Percentiles rank a stretch among this genome's conserved stretches.
Conservation (phyloP, 495 filamentous ascomycete genomes). For the Hypoxylon lienhwacheense region DNA sequence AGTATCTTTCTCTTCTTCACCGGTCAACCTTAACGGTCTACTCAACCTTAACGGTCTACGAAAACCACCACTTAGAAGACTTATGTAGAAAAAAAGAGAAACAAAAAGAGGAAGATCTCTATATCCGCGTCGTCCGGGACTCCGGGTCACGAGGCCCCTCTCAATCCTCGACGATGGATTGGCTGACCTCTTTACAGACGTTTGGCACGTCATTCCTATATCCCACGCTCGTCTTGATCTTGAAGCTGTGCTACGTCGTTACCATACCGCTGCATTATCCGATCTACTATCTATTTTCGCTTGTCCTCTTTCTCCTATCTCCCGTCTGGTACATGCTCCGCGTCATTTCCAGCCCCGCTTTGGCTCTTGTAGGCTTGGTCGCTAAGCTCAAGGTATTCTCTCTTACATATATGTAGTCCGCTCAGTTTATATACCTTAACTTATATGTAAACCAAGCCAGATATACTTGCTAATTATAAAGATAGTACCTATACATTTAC, state of each 20-base stretch:
- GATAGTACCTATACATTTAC: slow-evolving; percentile 64
- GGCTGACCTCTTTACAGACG: slow-evolving; percentile 22
- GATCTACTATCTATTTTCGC: slow-evolving; percentile 40
- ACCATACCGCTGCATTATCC: slow-evolving; percentile 42
- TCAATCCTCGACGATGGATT: slow-evolving; percentile 31
- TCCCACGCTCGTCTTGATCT: slow-evolving; percentile 24
- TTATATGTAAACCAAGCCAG: neutral
- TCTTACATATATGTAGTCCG: no score
- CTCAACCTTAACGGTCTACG: no score
- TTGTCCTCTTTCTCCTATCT: slow-evolving; percentile 39
- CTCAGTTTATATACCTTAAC: slow-evolving; percentile 30
- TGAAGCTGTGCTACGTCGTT: slow-evolving; percentile 38
- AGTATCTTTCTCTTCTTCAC: no score
- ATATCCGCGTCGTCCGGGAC: slow-evolving; percentile 1
- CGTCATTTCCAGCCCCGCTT: slow-evolving; percentile 25
- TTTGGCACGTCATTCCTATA: slow-evolving; percentile 40
- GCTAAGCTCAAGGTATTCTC: slow-evolving; percentile 65
- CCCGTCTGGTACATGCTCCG: slow-evolving; percentile 43
- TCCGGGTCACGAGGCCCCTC: slow-evolving; percentile 24
- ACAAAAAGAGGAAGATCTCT: slow-evolving; percentile 11
- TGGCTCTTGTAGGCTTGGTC: slow-evolving; percentile 45
- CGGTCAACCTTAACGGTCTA: no score
- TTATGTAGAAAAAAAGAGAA: slow-evolving; percentile 7
- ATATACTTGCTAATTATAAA: slow-evolving; percentile 10
- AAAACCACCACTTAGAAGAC: neutral